Evolutionary conservation across 345 rosid species (phyloP), one percentile per base, ranked within the genome.

Genomic region (Eucalyptus viminalis): DNA sequence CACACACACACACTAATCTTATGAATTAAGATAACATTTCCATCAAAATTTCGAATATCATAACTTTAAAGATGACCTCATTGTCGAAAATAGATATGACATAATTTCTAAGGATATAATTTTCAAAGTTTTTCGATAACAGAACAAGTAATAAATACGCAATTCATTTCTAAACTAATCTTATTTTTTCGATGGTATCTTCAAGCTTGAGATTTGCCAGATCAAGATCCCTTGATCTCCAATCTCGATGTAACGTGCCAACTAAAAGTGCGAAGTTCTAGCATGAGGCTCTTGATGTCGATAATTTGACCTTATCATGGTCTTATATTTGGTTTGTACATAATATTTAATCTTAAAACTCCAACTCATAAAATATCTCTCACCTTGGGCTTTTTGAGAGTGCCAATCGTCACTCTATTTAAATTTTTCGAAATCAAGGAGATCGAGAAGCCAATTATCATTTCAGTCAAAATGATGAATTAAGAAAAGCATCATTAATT

Each of bases 61-160:
- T 0, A 19, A 21, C 25, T 76, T 37, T 19, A 2, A 11, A 76
- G 21, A 40, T 3, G 11, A 3, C 7, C 3, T 2, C 6, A 1
- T 40, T 76, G 2, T 3, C 0, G 1, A 31, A 19, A 21, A 37
- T 21, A 76, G 21, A 76, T 37, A 37, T 6, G 43, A 11, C 2
- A 3, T 2, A 5, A 40, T 4, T 37, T 34, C 2, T 9, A 72
- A 19, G 2, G 8, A 72, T 34, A 9, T 19, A 72, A 72, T 72
- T 19, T 72, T 72, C 3, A 0, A 17, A 37, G 2, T 34, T 9
- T 10, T 37, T 37, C 0, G 1, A 34, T 19, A 9, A 9, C 0
- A 5, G 2, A 10, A 9, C 14, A 0, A 10, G 2, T 5, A 0
- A 16, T 5, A 10, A 19, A 15, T 1, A 12, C 1, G 3, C 34